phyloP scores from a whole-genome alignment of 108 stramenopile species.

The Conticribra guillardii region DNA sequence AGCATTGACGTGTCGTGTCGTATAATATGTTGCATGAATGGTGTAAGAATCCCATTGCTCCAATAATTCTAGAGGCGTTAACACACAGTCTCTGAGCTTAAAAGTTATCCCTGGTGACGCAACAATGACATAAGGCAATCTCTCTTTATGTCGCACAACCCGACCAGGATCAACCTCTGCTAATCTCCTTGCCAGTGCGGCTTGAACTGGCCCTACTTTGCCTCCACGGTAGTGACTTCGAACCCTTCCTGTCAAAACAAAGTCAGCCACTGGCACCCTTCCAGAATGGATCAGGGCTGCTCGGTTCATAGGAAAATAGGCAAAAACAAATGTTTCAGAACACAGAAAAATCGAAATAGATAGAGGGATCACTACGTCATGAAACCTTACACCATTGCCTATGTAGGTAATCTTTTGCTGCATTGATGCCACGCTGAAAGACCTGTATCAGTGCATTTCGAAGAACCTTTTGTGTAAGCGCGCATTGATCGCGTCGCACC shows the following conservation, averaged over 20 bases:
- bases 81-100: conserved; percentile 79
- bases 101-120: conserved; percentile 77
- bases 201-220: conserved; percentile 83
- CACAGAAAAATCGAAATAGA: no score
- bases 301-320: no score
- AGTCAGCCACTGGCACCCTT: conserved; percentile 81
- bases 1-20: conserved; percentile 85
- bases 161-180: conserved; percentile 82
- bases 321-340: no score
- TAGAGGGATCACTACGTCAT: no score
- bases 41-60: conserved; percentile 89
- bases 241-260: conserved; percentile 86
- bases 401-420: conserved; percentile 67
- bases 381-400: no score
- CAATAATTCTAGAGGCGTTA: conserved; percentile 87
- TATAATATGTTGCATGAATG: conserved; percentile 83
- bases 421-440: conserved; percentile 62
- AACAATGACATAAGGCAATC: conserved; percentile 87
- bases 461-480: conserved; percentile 83
- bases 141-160: conserved; percentile 78
- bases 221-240: conserved; percentile 81
- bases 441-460: conserved; percentile 75
- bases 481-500: conserved; percentile 84
- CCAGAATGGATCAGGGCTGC: conserved; percentile 76
- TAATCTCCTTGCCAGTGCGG: conserved; percentile 77